Base-by-base conservation (phyloP, 148 eudicot genomes). In the Amaranthus palmeri region DNA sequence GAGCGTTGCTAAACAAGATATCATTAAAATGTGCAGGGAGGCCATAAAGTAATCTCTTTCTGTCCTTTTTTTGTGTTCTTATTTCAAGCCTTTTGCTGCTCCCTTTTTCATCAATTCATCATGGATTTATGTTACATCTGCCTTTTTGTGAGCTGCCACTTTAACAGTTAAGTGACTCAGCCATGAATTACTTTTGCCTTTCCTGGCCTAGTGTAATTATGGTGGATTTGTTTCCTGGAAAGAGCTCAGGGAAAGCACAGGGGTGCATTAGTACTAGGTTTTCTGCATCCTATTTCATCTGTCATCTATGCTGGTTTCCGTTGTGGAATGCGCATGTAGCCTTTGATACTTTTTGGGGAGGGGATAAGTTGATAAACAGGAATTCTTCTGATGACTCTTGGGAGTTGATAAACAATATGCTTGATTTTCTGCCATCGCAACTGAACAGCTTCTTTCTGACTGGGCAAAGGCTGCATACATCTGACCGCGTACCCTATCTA, bases 1-100 rank as follows among this genome's bases (percentile, higher is more conserved):
- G 84, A 82, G 79, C 59, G 81, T 85, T 41, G 85, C 91, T 51
- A 93, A 89, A 79, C 96, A 91, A 64, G 97, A 93, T 74, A 88
- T 93, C 72, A 79, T 78, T 44, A 89, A 89, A 70, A 91, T 93
- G 97, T 93, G 96, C 85, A 76, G 85, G 74, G 97, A 89, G 67
- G 96, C 98, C n/a, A 78, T 84, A 73, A 89, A 84, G 98, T 93
- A 83, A 76, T 82, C 54, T 67, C 54, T 62, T 45, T 41, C 50
- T 52, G 56, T 67, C 62, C 60, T 51, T 3, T 13, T 42, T 60
- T 63, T 61, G 11, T 56, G 36, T 53, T 2, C 58, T 71, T 75
- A 43, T 56, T 43, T 14, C 41, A 43, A 47, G 54, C 45, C 18
- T 55, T 49, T 15, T 5, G 65, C 42, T 56, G 50, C 55, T 60